Evolutionary conservation across 148 eudicot species (phyloP).

Genomic region (Rhododendron simsii): DNA sequence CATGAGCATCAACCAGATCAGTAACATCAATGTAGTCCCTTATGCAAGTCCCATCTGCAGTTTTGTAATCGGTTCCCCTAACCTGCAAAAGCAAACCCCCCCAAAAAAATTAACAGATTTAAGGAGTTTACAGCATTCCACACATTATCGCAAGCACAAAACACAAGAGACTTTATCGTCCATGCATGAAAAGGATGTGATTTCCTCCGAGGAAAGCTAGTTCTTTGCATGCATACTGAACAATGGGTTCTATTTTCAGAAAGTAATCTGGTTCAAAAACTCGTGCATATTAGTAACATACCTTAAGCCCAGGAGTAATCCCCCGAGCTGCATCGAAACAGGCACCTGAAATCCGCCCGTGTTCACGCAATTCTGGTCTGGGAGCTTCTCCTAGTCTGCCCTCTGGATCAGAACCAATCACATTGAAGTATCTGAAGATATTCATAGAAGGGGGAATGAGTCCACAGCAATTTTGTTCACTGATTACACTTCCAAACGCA

Average conservation of each 20-base stretch:
- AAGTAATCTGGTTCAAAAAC: neutral
- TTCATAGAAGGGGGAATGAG: neutral
- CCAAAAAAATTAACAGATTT: neutral
- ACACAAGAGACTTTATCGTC: neutral
- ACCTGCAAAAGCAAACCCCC: slow-evolving; percentile 36
- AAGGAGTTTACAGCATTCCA: neutral
- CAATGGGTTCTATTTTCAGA: neutral
- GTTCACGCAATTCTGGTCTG: slow-evolving; percentile 83
- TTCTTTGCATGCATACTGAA: neutral
- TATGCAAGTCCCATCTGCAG: slow-evolving; percentile 79
- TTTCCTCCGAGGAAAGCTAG: neutral
- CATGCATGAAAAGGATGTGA: neutral
- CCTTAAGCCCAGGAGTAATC: slow-evolving; percentile 76
- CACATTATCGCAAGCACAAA: neutral
- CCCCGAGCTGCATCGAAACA: slow-evolving; percentile 99
- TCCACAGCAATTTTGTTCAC: neutral
- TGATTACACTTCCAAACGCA: neutral
- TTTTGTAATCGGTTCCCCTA: slow-evolving; percentile 85
- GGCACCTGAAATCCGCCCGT: slow-evolving; percentile 94
- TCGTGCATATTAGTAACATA: neutral
- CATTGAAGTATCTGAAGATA: slow-evolving; percentile 79
- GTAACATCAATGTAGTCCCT: slow-evolving; percentile 94
- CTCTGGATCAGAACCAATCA: slow-evolving; percentile 93
- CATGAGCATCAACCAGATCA: slow-evolving; percentile 95
- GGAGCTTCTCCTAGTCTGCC: slow-evolving; percentile 99